phyloP scores from a whole-genome alignment of 805 yeast genomes.

The Candida sphagnicola region DNA sequence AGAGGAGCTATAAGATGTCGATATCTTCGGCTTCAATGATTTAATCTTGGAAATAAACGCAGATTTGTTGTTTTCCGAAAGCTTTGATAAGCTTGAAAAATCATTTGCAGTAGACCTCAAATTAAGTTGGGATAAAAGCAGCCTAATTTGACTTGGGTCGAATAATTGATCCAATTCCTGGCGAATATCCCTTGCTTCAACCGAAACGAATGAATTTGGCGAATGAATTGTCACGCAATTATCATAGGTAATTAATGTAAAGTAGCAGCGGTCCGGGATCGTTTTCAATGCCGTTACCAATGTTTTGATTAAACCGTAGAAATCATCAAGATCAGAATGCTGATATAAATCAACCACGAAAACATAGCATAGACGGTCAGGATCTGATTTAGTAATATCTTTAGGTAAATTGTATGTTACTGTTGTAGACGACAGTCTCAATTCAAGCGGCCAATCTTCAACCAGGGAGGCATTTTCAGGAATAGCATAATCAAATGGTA shows the following conservation, averaged over 20 bases:
- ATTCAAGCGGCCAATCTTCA: slow-evolving; percentile 24
- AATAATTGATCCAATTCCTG: background rate
- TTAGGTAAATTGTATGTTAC: slow-evolving; percentile 29
- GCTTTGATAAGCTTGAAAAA: slow-evolving; percentile 3
- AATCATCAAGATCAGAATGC: slow-evolving; percentile 19
- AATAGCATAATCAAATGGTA: slow-evolving; percentile 17
- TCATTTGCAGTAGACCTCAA: background rate
- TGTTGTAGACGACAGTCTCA: slow-evolving; percentile 21
- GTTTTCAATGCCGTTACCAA: slow-evolving; percentile 12
- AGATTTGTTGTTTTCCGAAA: slow-evolving; percentile 7
- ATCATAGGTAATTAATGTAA: slow-evolving; percentile 27
- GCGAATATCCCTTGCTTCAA: background rate
- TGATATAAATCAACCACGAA: slow-evolving; percentile 30
- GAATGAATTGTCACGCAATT: slow-evolving; percentile 23
- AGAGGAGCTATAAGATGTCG: slow-evolving; percentile 24
- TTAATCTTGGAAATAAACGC: slow-evolving; percentile 10
- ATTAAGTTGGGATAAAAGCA: background rate
- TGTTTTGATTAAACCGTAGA: slow-evolving; percentile 11
- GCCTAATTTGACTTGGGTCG: background rate
- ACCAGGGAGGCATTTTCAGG: slow-evolving; percentile 9
- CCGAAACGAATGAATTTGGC: background rate
- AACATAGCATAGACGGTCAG: slow-evolving; percentile 12
- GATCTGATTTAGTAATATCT: slow-evolving; percentile 14
- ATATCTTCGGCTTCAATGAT: slow-evolving; percentile 18
- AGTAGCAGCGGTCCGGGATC: slow-evolving; percentile 13